phyloP scores from a whole-genome alignment of 140 eudicot species.

The Flaveria floridana region DNA sequence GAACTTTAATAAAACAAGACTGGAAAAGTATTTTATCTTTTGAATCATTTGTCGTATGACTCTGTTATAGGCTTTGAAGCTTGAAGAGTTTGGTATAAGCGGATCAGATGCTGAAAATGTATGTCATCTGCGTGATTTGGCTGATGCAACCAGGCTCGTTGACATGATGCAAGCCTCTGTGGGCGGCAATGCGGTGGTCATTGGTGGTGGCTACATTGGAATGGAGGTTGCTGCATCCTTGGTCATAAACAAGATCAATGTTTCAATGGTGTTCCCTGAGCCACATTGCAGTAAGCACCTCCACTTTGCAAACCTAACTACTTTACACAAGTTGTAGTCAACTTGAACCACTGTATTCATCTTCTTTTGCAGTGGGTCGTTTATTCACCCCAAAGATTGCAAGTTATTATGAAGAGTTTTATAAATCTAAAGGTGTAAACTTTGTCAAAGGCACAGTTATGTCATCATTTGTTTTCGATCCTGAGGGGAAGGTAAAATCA shows the following conservation, averaged over 20 bases:
- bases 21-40: background rate
- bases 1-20: background rate
- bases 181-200: constrained; percentile 92
- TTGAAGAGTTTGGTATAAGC: constrained; percentile 91
- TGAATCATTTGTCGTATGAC: background rate
- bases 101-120: constrained; percentile 93
- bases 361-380: constrained; percentile 67
- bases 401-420: constrained; percentile 76
- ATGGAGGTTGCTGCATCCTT: constrained; percentile 99
- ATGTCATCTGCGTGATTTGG: constrained; percentile 85
- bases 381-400: constrained; percentile 93
- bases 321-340: background rate
- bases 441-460: constrained; percentile 87
- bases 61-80: constrained; percentile 74
- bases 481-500: constrained; percentile 68
- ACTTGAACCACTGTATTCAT: background rate
- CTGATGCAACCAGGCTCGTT: constrained; percentile 84
- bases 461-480: constrained; percentile 71
- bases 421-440: constrained; percentile 76
- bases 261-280: constrained; percentile 93
- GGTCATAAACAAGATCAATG: constrained; percentile 82
- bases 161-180: constrained; percentile 56
- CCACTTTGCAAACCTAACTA: background rate
- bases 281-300: constrained; percentile 80
- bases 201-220: constrained; percentile 98